These are phyloP conservation scores for Orbilia blumenaviensis DNA, from an alignment of 2,329 filamentous ascomycete species.

Conservation along the genomic window DNA sequence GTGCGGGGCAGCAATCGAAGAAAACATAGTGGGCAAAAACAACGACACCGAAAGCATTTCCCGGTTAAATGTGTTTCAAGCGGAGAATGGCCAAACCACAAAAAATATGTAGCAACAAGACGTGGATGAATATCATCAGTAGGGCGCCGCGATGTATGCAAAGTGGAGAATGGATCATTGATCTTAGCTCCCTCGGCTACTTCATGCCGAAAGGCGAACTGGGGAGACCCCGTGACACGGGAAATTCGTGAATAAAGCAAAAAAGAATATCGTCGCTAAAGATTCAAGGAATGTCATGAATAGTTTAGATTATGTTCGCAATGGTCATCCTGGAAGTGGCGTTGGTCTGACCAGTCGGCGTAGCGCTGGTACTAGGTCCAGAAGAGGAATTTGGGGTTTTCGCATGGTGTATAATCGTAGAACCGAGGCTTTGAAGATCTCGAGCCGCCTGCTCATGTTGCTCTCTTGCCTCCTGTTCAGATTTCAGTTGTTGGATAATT, in stretches of 20 bases:
- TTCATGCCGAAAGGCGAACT: conserved; percentile 46
- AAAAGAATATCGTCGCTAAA: conserved; percentile 51
- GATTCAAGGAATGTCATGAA: conserved; percentile 18
- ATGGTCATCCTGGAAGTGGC: conserved; percentile 53
- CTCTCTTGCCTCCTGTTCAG: conserved; percentile 54
- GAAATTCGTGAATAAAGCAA: conserved; percentile 30
- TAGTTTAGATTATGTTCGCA: conserved; percentile 51
- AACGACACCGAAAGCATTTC: conserved; percentile 32
- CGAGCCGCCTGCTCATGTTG: conserved; percentile 54
- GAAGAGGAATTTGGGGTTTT: conserved; percentile 26
- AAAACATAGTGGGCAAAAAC: conserved; percentile 22
- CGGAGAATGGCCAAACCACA: conserved; percentile 1
- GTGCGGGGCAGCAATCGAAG: conserved; percentile 28
- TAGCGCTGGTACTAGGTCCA: conserved; percentile 21
- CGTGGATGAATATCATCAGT: conserved; percentile 36
- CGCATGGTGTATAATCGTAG: conserved; percentile 31
- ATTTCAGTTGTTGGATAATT: conserved; percentile 55
- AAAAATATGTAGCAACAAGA: conserved; percentile 27
- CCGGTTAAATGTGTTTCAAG: conserved; percentile 54
- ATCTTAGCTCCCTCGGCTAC: conserved; percentile 43
- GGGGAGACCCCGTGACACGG: conserved; percentile 42
- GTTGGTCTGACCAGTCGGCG: conserved; percentile 27
- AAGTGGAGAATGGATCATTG: conserved; percentile 43
- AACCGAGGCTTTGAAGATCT: conserved; percentile 53
- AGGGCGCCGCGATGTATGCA: conserved; percentile 48